Base-by-base conservation (phyloP, 495 filamentous ascomycete species). In the Astrothelium macrocarpum region DNA sequence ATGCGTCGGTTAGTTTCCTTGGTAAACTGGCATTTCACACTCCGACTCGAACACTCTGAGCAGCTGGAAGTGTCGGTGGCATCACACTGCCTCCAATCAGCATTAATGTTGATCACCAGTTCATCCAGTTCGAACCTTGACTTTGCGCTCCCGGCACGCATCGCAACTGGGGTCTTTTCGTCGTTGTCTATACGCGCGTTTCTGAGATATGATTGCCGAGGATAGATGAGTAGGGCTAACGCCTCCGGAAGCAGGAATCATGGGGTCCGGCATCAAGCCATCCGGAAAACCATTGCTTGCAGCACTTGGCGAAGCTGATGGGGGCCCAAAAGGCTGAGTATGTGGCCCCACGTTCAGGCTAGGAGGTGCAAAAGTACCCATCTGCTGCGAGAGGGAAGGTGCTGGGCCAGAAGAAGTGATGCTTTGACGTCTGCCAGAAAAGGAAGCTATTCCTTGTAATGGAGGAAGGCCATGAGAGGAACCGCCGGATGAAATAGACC, bases 1-100 rank as follows among this genome's bases (percentile, higher is more conserved):
- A 98, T 98, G 66, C 94, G 85, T 58, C 95, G 85, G 75, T 98
- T 98, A 25, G 94, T 97, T 75, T 98, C 94, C 78, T 98, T 98
- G 53, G 94, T 98, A 72, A 98, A 98, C 74, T 96, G 93, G 71
- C 94, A 98, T 72, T 94, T 95, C 59, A 96, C 92, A 71, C 90
- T 92, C 66, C 94, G 85, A 70, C 90, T 96, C 16, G 89, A 89
- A 77, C 94, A 98, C 77, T 98, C 94, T 1, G 93, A 96, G 76
- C 94, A 98, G 75, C 91, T 94, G 28, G 88, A 83, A 43, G 90
- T 96, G 68, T 98, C 94, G 59, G 94, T 97, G 34, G 94, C 94
- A 78, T 98, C 94, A 78, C 94, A 98, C 82, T 87, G 71, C 20
- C 66, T 45, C 9, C n/a, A 2, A 53, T 63, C 46, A 63, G 53